Conservation (phyloP, 768 basidiomycete species). For the Boletus insuetus region DNA sequence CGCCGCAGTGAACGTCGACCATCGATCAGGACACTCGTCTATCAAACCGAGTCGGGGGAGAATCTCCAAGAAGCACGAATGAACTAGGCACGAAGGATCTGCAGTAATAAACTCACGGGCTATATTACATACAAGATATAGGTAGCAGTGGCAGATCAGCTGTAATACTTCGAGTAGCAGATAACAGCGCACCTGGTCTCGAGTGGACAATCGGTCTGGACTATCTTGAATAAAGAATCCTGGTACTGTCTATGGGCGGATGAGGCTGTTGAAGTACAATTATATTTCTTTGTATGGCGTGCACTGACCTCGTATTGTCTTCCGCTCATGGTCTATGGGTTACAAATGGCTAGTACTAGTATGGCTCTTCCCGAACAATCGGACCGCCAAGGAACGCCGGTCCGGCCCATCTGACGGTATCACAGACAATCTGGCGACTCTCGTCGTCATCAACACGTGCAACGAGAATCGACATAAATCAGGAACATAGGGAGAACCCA, state of each 20-base stretch:
- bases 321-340: background rate
- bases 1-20: conserved; percentile 40
- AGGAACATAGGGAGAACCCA: too few relatives aligned
- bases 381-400: too few relatives aligned
- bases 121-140: too few relatives aligned
- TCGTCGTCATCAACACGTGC: too few relatives aligned
- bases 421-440: too few relatives aligned
- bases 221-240: background rate
- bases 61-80: background rate
- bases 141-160: background rate
- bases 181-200: background rate
- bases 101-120: too few relatives aligned
- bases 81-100: background rate
- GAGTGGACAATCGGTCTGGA: background rate
- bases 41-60: conserved; percentile 5
- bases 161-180: background rate
- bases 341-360: too few relatives aligned
- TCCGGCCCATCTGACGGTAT: too few relatives aligned
- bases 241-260: background rate
- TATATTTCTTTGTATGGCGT: background rate
- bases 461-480: too few relatives aligned
- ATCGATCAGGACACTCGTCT: conserved; percentile 38
- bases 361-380: too few relatives aligned
- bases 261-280: background rate
- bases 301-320: conserved; percentile 1